A percentile compares a stretch with the other conserved stretches of the same genome.
Evolutionary conservation across 768 basidiomycete species (phyloP).

Genomic region (Tylopilus cervinicoccineus): DNA sequence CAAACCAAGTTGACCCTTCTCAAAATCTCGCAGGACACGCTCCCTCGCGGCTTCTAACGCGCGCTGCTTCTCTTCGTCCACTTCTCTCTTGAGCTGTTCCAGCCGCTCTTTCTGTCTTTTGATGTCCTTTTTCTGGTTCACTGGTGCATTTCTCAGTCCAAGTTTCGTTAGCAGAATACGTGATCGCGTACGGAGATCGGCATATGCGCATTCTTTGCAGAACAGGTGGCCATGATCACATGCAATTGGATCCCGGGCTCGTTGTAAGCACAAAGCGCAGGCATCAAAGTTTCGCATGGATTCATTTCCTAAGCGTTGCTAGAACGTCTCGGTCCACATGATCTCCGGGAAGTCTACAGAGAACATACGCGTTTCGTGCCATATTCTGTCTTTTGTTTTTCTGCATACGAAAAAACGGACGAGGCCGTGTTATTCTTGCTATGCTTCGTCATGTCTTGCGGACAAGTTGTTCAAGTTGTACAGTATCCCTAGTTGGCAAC

Average conservation of each 20-base stretch:
- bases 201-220: slow-evolving; percentile 92
- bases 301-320: slow-evolving; percentile 65
- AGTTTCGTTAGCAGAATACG: slow-evolving; percentile 1
- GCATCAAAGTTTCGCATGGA: slow-evolving; percentile 91
- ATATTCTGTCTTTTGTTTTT: slow-evolving; percentile 77
- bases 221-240: slow-evolving; percentile 89
- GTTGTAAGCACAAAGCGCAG: slow-evolving; percentile 83
- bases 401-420: slow-evolving; percentile 86
- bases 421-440: slow-evolving; percentile 90
- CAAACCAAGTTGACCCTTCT: slow-evolving; percentile 76
- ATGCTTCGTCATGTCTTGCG: slow-evolving; percentile 72
- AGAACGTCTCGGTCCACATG: slow-evolving; percentile 7
- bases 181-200: slow-evolving; percentile 65
- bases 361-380: slow-evolving; percentile 68
- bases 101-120: slow-evolving; percentile 84
- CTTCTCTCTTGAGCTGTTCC: slow-evolving; percentile 69
- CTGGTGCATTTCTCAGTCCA: slow-evolving; percentile 36
- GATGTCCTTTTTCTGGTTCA: slow-evolving; percentile 88
- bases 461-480: too few relatives aligned
- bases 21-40: slow-evolving; percentile 87
- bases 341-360: neutral
- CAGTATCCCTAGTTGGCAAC: too few relatives aligned
- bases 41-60: slow-evolving; percentile 77
- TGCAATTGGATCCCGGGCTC: slow-evolving; percentile 77
- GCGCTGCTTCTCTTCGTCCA: slow-evolving; percentile 71